Percentiles rank a stretch among this genome's conserved stretches.
These are phyloP conservation scores for Boletus coccyginus DNA, from an alignment of 768 basidiomycete genomes.

Conservation along the genomic window DNA sequence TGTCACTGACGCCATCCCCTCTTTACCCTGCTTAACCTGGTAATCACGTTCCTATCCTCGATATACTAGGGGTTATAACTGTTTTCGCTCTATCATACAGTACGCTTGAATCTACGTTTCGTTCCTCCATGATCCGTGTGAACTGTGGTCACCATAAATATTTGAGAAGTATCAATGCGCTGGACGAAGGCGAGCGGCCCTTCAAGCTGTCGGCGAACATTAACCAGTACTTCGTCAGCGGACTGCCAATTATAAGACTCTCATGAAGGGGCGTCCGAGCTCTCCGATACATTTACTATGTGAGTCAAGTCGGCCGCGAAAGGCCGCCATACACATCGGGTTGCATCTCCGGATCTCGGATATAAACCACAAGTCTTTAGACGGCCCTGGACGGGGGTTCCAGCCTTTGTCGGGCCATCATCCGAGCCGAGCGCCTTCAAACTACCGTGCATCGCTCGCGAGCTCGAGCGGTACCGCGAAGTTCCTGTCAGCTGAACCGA, in stretches of 20 bases:
- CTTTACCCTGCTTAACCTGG: background rate
- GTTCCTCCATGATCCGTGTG: background rate
- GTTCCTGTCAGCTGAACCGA: too few species aligned
- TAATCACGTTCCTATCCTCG: background rate
- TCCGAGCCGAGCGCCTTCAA: background rate
- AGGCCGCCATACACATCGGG: background rate
- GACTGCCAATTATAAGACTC: background rate
- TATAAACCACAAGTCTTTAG: background rate
- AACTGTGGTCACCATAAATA: background rate
- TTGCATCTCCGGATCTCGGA: background rate
- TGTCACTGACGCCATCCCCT: background rate
- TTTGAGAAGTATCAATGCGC: too few species aligned
- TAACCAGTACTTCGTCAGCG: background rate
- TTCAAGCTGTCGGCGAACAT: background rate
- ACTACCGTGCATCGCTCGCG: too few species aligned
- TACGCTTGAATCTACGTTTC: constrained; percentile 24
- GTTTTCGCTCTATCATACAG: constrained; percentile 6
- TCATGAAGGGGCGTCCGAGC: background rate
- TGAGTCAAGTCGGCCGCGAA: background rate
- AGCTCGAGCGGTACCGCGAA: background rate
- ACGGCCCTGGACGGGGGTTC: background rate
- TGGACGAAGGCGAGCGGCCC: background rate
- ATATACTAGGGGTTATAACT: constrained; percentile 1
- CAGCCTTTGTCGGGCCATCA: background rate
- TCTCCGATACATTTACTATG: background rate